phyloP scores from a whole-genome alignment of 306 rosid genomes.

The Purshia tridentata region DNA sequence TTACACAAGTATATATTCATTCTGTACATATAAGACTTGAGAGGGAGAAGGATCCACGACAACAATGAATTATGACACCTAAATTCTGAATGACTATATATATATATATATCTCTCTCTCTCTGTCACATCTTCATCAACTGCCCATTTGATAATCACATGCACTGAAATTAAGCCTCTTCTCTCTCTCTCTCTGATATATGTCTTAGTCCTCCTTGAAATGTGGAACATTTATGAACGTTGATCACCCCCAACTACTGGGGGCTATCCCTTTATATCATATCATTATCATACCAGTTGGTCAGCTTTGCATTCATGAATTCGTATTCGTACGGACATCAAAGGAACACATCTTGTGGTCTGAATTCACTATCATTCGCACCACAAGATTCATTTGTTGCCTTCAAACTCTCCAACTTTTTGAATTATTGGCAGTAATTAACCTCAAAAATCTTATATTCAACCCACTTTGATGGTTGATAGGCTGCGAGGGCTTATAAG shows the following conservation, averaged over 20 bases:
- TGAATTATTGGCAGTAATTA: not conserved
- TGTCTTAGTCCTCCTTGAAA: not conserved
- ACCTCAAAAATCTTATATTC: not conserved
- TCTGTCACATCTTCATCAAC: not conserved
- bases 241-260: not conserved
- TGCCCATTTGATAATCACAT: conserved; percentile 8
- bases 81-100: not conserved
- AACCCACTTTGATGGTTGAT: not conserved
- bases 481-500: too few relatives aligned
- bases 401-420: not conserved
- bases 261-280: not conserved
- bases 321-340: not conserved
- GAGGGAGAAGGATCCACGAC: not conserved
- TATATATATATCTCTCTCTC: not conserved
- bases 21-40: not conserved
- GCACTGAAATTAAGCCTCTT: not conserved
- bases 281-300: too few relatives aligned
- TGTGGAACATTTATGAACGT: not conserved
- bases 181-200: not conserved
- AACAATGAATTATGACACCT: not conserved
- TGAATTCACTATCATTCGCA: not conserved
- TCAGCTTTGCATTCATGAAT: not conserved
- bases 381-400: not conserved
- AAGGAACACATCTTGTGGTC: not conserved
- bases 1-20: not conserved